Percentiles rank a stretch among this genome's conserved stretches.
Evolutionary conservation across 768 basidiomycete species (phyloP).

Genomic region (Phylloporus arenicola): DNA sequence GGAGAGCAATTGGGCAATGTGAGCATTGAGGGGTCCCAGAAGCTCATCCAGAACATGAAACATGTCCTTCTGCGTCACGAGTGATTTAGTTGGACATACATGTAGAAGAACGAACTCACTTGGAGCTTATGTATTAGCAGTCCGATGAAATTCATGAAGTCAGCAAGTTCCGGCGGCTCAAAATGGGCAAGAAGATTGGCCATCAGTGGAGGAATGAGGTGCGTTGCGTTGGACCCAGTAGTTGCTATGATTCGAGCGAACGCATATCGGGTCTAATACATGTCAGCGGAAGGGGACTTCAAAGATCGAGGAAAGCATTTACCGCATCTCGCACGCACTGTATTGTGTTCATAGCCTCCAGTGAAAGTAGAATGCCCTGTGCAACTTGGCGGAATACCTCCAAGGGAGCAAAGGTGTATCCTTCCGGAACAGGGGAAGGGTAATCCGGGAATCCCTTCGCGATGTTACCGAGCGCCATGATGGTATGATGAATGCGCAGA

Average conservation of each 20-base stretch:
- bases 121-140: conserved; percentile 87
- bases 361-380: conserved; percentile 78
- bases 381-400: conserved; percentile 81
- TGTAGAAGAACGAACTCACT: conserved; percentile 37
- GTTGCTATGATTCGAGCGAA: conserved; percentile 91
- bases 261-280: conserved; percentile 75
- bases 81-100: not conserved
- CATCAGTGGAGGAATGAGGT: conserved; percentile 86
- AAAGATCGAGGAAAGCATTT: conserved; percentile 26
- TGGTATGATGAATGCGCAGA: conserved; percentile 83
- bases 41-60: conserved; percentile 87
- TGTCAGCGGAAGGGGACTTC: conserved; percentile 5
- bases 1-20: conserved; percentile 74
- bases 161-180: conserved; percentile 86
- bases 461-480: conserved; percentile 91
- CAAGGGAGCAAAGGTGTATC: conserved; percentile 64
- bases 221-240: conserved; percentile 79
- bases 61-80: conserved; percentile 60
- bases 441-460: conserved; percentile 96
- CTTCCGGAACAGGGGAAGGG: conserved; percentile 60
- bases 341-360: conserved; percentile 84
- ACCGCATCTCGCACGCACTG: conserved; percentile 91
- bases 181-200: conserved; percentile 86
- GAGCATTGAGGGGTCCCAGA: conserved; percentile 77
- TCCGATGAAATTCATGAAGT: conserved; percentile 94